Evolutionary conservation across 768 basidiomycete species (phyloP).

Genomic region (Hericium alpestre): DNA sequence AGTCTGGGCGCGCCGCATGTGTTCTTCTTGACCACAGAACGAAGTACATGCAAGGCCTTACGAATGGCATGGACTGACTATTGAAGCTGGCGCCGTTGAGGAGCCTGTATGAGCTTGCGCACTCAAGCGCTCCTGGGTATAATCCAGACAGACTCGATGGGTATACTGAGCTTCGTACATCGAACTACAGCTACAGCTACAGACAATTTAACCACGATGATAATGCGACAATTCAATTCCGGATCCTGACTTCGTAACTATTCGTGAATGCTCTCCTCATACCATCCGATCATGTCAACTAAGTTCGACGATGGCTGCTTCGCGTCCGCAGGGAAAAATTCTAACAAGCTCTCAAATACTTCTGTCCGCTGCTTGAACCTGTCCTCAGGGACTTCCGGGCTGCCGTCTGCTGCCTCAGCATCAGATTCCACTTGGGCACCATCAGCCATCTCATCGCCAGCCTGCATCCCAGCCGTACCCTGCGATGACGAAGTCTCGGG

Average conservation of each 20-base stretch:
- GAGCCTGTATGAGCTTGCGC: no score
- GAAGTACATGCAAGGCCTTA: no score
- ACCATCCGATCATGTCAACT: constrained; percentile 48
- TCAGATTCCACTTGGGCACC: not conserved
- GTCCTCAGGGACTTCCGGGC: constrained; percentile 29
- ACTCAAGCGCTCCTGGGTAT: no score
- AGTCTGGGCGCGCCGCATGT: no score
- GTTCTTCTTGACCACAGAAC: no score
- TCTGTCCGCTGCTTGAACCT: constrained; percentile 56
- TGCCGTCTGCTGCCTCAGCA: not conserved
- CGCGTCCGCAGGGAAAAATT: constrained; percentile 48
- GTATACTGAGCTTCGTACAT: no score
- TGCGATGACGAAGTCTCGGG: constrained; percentile 3
- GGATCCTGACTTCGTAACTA: not conserved
- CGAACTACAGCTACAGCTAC: not conserved
- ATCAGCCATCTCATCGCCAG: not conserved
- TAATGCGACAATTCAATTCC: not conserved
- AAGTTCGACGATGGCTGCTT: constrained; percentile 61
- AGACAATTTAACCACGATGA: not conserved
- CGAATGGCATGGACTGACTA: no score
- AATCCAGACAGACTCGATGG: no score
- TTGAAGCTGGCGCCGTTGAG: no score
- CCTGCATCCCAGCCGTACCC: not conserved
- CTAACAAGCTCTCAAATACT: constrained; percentile 59
- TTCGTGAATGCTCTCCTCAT: constrained; percentile 10